Evolutionary conservation across 495 filamentous ascomycete genomes (phyloP), one percentile per base, ranked within the genome.

Genomic region (Penicillium diatomitis): DNA sequence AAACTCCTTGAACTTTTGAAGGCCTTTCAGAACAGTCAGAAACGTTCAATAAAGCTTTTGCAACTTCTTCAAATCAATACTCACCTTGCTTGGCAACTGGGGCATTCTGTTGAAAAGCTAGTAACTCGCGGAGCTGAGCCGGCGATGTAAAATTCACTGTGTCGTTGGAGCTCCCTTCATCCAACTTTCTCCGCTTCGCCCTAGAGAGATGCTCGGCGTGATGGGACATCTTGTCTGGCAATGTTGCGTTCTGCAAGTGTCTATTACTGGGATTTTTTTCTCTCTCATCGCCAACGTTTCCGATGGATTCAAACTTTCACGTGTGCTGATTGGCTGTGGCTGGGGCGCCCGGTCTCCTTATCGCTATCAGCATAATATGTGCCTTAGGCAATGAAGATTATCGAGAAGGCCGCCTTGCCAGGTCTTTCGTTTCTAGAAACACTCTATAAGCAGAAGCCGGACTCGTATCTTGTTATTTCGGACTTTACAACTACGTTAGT

Each of bases 1-100:
- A 47, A 91, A 86, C 10, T 73, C 67, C 58, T 90, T 92, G 67
- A 96, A 86, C 29, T 77, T 82, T 49, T 81, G 77, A 1, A 95
- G 73, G 11, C 80, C 88, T 92, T 20, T 20, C 20, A 20, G 41
- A 7, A 4, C 5, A 6, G 2, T 41, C 12, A 5, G 32, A 32
- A 8, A 27, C 20, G 20, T 20, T 48, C 29, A 48, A 12, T 28
- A 29, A 27, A 2, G 7, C 20, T 8, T 8, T 9, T 41, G 5
- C 31, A 10, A 36, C 11, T 8, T 38, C 30, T 49, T 46, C 44
- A 37, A 35, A 33, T n/a, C 12, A 11, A 29, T 32, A 62, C 75
- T 51, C 67, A 88, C 86, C 82, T 73, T 85, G 80, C 57, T 80
- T 82, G 52, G 78, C 69, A 50, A 75, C 55, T 20, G 57, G 69